These are phyloP conservation scores for Penicillium paneum DNA, from an alignment of 2,329 filamentous ascomycete genomes.

Conservation along the genomic window DNA sequence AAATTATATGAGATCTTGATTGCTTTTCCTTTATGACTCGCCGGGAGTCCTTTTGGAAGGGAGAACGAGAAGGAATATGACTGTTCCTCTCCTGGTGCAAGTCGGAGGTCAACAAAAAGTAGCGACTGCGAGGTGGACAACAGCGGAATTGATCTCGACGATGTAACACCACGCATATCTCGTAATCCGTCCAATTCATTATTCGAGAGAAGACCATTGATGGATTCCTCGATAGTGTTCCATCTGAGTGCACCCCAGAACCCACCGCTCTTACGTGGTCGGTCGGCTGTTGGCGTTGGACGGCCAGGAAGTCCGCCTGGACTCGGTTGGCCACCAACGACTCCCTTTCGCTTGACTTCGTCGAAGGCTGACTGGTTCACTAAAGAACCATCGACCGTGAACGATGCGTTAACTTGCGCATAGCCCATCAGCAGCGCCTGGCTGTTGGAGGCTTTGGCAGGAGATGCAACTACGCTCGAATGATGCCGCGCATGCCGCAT, in stretches of 20 bases:
- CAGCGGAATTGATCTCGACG: slow-evolving; percentile 81
- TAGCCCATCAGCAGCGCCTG: slow-evolving; percentile 98
- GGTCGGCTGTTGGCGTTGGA: slow-evolving; percentile 37
- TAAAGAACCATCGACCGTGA: slow-evolving; percentile 85
- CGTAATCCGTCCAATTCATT: slow-evolving; percentile 89
- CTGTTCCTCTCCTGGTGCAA: slow-evolving; percentile 83
- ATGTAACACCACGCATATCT: slow-evolving; percentile 86
- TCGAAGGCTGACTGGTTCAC: slow-evolving; percentile 89
- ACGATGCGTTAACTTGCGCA: slow-evolving; percentile 87
- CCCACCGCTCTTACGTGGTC: slow-evolving; percentile 64
- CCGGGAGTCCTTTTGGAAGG: slow-evolving; percentile 83
- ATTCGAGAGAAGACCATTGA: slow-evolving; percentile 81
- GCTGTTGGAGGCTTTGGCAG: slow-evolving; percentile 19
- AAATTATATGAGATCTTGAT: slow-evolving; percentile 93
- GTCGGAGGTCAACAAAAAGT: slow-evolving; percentile 85
- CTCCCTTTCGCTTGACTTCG: slow-evolving; percentile 90
- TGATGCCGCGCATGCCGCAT: slow-evolving; percentile 42
- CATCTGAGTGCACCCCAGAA: slow-evolving; percentile 83
- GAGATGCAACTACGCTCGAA: slow-evolving; percentile 40
- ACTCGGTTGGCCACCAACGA: slow-evolving; percentile 76
- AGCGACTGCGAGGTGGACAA: slow-evolving; percentile 95
- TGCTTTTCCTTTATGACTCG: slow-evolving; percentile 83
- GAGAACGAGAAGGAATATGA: slow-evolving; percentile 84
- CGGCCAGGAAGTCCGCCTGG: slow-evolving; percentile 70
- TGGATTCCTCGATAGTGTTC: slow-evolving; percentile 80